Percentiles rank a stretch among this genome's conserved stretches.
phyloP scores from a whole-genome alignment of 495 filamentous ascomycete genomes.

The Umbilicaria muhlenbergii region DNA sequence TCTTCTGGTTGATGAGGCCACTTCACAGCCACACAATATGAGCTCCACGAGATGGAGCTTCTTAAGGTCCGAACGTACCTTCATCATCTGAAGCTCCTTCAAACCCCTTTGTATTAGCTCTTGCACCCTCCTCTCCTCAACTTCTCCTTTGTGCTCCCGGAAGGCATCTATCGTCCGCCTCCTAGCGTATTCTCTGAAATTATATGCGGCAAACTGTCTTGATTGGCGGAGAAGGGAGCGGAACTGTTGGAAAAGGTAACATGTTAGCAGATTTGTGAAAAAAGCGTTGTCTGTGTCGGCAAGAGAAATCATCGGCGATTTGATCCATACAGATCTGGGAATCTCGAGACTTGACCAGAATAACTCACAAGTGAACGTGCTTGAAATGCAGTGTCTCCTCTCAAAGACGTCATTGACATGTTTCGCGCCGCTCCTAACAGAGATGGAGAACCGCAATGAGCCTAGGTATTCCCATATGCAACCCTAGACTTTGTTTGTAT shows the following conservation, averaged over 20 bases:
- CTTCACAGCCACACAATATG: too few species aligned
- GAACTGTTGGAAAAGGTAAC: slow-evolving; percentile 40
- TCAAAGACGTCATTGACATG: slow-evolving; percentile 32
- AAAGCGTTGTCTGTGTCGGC: neutral
- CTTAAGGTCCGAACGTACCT: slow-evolving; percentile 42
- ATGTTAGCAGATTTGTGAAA: neutral
- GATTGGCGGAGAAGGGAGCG: slow-evolving; percentile 81
- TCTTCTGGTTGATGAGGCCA: too few species aligned
- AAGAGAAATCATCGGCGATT: neutral
- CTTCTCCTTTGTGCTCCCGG: slow-evolving; percentile 49
- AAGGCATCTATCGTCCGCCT: slow-evolving; percentile 81
- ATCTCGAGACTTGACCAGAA: neutral
- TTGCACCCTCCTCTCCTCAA: slow-evolving; percentile 64
- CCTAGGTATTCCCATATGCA: too few species aligned
- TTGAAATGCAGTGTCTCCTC: slow-evolving; percentile 52
- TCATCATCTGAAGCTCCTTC: slow-evolving; percentile 76
- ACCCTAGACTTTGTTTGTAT: too few species aligned
- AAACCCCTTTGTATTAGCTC: slow-evolving; percentile 80
- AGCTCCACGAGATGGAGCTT: too few species aligned
- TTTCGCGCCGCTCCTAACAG: too few species aligned
- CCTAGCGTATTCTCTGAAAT: slow-evolving; percentile 92
- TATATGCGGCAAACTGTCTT: slow-evolving; percentile 80
- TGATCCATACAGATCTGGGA: neutral
- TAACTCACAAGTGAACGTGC: slow-evolving; percentile 52
- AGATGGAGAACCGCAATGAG: too few species aligned